phyloP scores from a whole-genome alignment of 139 green algal species.

The Tetraselmis striata region DNA sequence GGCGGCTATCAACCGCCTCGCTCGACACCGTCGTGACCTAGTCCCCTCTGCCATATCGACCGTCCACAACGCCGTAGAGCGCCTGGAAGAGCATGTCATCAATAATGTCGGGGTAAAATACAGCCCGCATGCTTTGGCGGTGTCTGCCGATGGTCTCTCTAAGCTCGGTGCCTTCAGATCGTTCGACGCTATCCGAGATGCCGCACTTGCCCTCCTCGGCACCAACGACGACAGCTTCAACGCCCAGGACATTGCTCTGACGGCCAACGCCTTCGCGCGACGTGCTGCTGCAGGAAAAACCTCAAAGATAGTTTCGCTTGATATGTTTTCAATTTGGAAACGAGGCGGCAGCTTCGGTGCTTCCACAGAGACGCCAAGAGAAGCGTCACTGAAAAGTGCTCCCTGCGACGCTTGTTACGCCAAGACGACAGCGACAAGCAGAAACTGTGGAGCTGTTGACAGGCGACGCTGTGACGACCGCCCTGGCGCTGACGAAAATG shows the following conservation, averaged over 20 bases:
- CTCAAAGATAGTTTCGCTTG: no score
- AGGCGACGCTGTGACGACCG: no score
- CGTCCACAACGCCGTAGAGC: not conserved
- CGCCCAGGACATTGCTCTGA: not conserved
- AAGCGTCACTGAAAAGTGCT: no score
- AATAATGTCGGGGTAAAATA: not conserved
- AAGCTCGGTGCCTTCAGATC: not conserved
- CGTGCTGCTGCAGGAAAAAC: no score
- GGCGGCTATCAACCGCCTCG: not conserved
- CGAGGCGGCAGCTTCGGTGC: no score
- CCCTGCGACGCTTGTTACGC: no score
- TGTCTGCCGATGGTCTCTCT: not conserved
- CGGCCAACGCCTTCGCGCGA: not conserved
- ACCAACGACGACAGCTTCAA: not conserved
- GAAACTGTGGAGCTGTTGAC: no score
- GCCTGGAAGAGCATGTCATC: not conserved
- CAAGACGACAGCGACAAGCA: no score
- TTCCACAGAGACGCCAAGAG: no score
- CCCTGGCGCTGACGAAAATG: no score
- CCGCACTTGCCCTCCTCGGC: not conserved
- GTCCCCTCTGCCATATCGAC: not conserved
- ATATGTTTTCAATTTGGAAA: no score
- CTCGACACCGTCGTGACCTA: not conserved
- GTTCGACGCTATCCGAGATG: not conserved
- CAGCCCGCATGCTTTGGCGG: not conserved